Base-by-base conservation (phyloP, 2,329 filamentous ascomycete species). In the Aspergillus hiratsukae region DNA sequence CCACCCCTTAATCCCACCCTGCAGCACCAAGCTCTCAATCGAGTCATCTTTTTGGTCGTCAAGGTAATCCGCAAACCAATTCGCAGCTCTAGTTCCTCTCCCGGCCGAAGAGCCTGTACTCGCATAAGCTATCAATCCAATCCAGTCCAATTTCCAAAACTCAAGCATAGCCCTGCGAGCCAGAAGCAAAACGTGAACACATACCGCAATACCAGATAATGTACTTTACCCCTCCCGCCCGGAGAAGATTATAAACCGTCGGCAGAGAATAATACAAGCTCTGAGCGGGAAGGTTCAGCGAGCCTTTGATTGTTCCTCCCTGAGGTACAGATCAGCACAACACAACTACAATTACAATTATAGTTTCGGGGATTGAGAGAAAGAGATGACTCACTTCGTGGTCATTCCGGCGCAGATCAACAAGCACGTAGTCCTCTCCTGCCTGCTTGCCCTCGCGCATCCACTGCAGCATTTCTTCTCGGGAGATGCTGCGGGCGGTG, bases 281-380 rank as follows among this genome's bases (percentile, higher is more conserved):
- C 59, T 77, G 75, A 1, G 75, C 74, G 1, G 73, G 74, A 0
- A 76, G 65, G 55, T 77, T 77, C 23, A 87, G 74, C 1, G 84
- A 85, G 2, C 78, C 79, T 8, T 72, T 72, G 54, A 88, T 81
- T 0, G 83, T 86, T 43, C 84, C 85, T 27, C 86, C 85, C 82
- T 65, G 28, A 9, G 8, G 28, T 25, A 41, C 21, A 53, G 35
- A 48, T 50, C 49, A 57, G 19, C 56, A 11, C 31, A 5, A 3
- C 23, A 35, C 11, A 17, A 35, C 6, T 35, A 35, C 29, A 14
- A 35, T 35, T 5, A 35, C 31, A 28, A 28, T 6, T 7, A 28
- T 7, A 14, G 10, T 5, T 17, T 4, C 31, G 14, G 11, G 6
- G 4, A 6, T 4, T n/a, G n/a, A 35, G 14, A 35, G 11, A 35